Conservation (phyloP, 2,329 filamentous ascomycete species). For the Davidsoniella virescens region DNA sequence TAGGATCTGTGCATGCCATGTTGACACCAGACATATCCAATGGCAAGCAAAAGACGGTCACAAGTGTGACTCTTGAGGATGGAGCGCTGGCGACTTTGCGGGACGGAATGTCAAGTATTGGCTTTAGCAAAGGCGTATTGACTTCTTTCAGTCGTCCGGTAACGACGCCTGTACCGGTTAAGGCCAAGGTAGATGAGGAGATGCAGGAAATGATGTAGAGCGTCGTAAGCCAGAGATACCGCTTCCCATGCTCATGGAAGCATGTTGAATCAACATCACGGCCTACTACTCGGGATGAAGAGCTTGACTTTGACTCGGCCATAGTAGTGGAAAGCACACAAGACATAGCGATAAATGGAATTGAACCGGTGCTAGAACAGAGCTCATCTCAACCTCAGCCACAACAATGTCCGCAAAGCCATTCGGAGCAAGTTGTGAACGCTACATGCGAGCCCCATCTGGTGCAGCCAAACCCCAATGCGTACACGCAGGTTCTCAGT, state of each 20-base stretch:
- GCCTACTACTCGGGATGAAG: slow-evolving; percentile 7
- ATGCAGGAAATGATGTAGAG: slow-evolving; percentile 31
- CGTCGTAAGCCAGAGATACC: slow-evolving; percentile 22
- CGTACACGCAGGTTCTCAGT: too few relatives aligned
- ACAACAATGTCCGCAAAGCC: too few relatives aligned
- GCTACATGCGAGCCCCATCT: too few relatives aligned
- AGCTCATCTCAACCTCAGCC: too few relatives aligned
- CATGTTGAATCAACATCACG: slow-evolving; percentile 19
- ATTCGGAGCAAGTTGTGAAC: too few relatives aligned
- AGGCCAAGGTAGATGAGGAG: slow-evolving; percentile 24
- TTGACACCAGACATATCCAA: slow-evolving; percentile 23
- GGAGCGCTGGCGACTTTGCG: slow-evolving; percentile 26
- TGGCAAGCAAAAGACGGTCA: slow-evolving; percentile 17
- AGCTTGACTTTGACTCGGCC: slow-evolving; percentile 12
- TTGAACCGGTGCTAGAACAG: background rate
- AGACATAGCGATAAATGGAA: slow-evolving; percentile 3
- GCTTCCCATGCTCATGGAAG: slow-evolving; percentile 20
- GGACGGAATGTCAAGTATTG: slow-evolving; percentile 32
- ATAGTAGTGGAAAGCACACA: slow-evolving; percentile 5
- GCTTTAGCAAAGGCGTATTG: slow-evolving; percentile 31
- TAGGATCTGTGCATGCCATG: slow-evolving; percentile 41
- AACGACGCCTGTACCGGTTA: slow-evolving; percentile 16
- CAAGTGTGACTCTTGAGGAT: background rate
- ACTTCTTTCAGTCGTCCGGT: background rate
- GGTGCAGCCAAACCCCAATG: too few relatives aligned